Evolutionary conservation across 345 rosid species (phyloP).

Genomic region (Lumnitzera littorea): DNA sequence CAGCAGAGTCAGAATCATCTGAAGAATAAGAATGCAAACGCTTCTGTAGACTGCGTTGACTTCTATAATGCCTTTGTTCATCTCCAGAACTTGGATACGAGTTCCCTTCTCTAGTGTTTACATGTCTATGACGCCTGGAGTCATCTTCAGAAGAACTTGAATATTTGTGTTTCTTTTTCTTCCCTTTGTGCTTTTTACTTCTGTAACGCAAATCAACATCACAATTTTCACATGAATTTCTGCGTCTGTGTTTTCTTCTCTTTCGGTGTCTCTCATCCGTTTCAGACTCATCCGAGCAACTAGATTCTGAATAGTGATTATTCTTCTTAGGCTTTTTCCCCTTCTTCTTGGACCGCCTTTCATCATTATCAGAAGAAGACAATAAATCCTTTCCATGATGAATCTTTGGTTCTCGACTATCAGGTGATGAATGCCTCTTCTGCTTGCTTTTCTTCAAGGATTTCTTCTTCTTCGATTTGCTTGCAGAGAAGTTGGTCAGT

Average conservation of each 20-base stretch:
- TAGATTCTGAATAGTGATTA: constrained; percentile 27
- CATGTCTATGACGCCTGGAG: constrained; percentile 14
- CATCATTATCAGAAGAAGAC: constrained; percentile 27
- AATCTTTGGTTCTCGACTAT: constrained; percentile 6
- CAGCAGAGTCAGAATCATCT: constrained; percentile 10
- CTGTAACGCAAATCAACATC: constrained; percentile 18
- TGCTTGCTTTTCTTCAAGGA: constrained; percentile 34
- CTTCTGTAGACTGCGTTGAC: constrained; percentile 12
- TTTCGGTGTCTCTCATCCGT: constrained; percentile 16
- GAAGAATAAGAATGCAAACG: constrained; percentile 5
- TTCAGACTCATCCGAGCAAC: constrained; percentile 31
- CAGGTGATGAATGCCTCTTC: constrained; percentile 38
- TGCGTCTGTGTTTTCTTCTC: constrained; percentile 27
- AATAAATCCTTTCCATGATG: constrained; percentile 27
- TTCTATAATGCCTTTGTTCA: constrained; percentile 13
- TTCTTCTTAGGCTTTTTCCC: constrained; percentile 30
- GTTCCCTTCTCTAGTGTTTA: constrained; percentile 19
- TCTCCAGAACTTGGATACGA: constrained; percentile 11
- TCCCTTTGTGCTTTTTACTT: constrained; percentile 22
- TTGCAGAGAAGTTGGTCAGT: constrained; percentile 38
- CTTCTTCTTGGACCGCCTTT: constrained; percentile 31
- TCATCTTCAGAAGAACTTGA: constrained; percentile 24
- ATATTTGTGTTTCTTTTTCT: constrained; percentile 18
- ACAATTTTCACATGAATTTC: constrained; percentile 18
- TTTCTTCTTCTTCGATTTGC: constrained; percentile 40